phyloP scores from a whole-genome alignment of 225 moss, liverwort and hornwort species.

The Lunularia cruciata region DNA sequence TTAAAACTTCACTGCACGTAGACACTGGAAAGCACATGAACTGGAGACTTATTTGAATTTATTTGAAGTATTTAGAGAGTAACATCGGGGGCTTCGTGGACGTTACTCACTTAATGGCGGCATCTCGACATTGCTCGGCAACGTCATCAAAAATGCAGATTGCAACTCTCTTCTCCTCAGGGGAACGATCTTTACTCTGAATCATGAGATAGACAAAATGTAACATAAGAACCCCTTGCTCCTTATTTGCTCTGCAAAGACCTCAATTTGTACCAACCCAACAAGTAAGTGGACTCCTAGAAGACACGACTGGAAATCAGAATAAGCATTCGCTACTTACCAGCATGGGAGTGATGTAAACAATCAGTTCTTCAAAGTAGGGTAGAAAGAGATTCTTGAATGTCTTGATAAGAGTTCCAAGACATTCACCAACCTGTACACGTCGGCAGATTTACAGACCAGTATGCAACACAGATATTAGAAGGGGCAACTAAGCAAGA shows the following conservation, averaged over 20 bases:
- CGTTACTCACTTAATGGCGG: constrained; percentile 84
- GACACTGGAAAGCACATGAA: no score
- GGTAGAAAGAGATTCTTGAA: constrained; percentile 77
- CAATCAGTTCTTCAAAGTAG: constrained; percentile 82
- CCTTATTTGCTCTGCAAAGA: no score
- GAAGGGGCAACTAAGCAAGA: no score
- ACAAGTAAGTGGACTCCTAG: background rate
- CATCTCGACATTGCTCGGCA: constrained; percentile 93
- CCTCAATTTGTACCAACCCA: background rate
- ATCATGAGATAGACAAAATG: background rate
- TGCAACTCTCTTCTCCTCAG: constrained; percentile 93
- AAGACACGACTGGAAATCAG: background rate
- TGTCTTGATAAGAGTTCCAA: constrained; percentile 87
- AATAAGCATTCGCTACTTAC: no score
- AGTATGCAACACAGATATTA: no score
- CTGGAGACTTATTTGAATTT: no score
- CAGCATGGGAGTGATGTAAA: constrained; percentile 93
- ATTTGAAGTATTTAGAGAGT: no score
- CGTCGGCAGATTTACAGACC: no score
- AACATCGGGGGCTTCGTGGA: no score
- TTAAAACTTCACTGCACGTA: no score
- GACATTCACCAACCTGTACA: constrained; percentile 89
- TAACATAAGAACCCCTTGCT: no score
- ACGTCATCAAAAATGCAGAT: constrained; percentile 99
- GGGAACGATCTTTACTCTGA: constrained; percentile 77